Percentiles rank a stretch among this genome's conserved stretches.
These are phyloP conservation scores for Macadamia integrifolia DNA, from an alignment of 164 flowering plant genomes.

Conservation along the genomic window DNA sequence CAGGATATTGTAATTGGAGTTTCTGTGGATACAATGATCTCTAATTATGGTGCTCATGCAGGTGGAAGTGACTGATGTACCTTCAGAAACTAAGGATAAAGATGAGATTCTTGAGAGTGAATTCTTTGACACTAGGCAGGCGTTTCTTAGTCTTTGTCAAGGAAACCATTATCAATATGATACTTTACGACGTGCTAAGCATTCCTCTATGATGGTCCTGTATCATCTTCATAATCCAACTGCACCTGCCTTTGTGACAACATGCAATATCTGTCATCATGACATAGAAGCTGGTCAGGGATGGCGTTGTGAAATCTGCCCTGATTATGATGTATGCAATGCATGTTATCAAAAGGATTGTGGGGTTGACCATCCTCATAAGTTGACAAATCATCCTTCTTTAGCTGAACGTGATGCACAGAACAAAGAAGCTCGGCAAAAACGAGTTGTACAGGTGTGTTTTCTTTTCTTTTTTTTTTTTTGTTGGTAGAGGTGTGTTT, in stretches of 20 bases:
- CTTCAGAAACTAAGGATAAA: slow-evolving; percentile 82
- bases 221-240: slow-evolving; percentile 99
- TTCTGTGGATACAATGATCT: slow-evolving; percentile 1
- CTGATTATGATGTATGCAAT: slow-evolving; percentile 96
- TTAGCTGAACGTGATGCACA: slow-evolving; percentile 86
- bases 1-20: not conserved
- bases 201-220: slow-evolving; percentile 99
- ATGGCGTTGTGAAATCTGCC: slow-evolving; percentile 97
- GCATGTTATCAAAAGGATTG: slow-evolving; percentile 79
- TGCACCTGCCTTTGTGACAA: slow-evolving; percentile 95
- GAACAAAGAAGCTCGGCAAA: slow-evolving; percentile 90
- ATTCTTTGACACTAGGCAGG: slow-evolving; percentile 97
- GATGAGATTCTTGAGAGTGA: slow-evolving; percentile 98
- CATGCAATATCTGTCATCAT: slow-evolving; percentile 70
- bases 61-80: slow-evolving; percentile 77
- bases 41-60: slow-evolving; percentile 27
- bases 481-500: slow-evolving; percentile 49
- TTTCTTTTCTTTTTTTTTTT: not conserved
- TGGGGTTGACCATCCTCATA: slow-evolving; percentile 87
- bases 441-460: slow-evolving; percentile 78
- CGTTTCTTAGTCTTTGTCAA: slow-evolving; percentile 96
- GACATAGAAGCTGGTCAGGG: slow-evolving; percentile 98
- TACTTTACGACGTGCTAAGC: slow-evolving; percentile 97
- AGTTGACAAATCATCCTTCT: slow-evolving; percentile 83
- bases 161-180: slow-evolving; percentile 99